Base-by-base conservation (phyloP, 345 rosid species). In the Gossypium raimondii region DNA sequence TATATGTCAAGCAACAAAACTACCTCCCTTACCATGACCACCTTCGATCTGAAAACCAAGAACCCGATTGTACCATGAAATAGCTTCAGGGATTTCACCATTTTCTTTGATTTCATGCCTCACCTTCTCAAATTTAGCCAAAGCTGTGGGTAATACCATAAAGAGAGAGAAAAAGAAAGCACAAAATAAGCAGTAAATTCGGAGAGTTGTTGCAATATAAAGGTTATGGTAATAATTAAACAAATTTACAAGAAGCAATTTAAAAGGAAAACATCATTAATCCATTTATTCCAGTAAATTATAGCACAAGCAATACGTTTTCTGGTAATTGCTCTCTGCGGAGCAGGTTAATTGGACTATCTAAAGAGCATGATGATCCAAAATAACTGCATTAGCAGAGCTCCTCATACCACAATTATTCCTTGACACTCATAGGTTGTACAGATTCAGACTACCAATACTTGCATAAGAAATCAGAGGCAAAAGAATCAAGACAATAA, bases 1-100 rank as follows among this genome's bases (percentile, higher is more conserved):
- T 34, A 34, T 5, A 29, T 4, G 50, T 62, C 52, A 60, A 55
- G 72, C 22, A 56, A 48, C 52, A 14, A 44, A 38, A 53, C 38
- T 2, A 69, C 53, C 73, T 62, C 57, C 12, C 67, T 81, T 90
- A 93, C 99, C 99, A 80, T 75, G 85, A 69, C 99, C 97, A 13
- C 93, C 97, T 82, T 93, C 94, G 77, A 93, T 80, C 43, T 80
- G 87, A 76, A 95, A 84, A 79, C 99, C 92, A 11, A 95, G 92
- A 85, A 84, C 83, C 77, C 76, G 78, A 77, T 88, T 90, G 82
- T 93, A 95, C 99, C 99, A 95, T 62, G 84, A 80, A 47, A 93
- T 79, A 62, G 93, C 97, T 82, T 84, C 89, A 57, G 86, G 76
- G 67, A 87, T 85, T 66, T 87, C 89, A 77, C 75, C 84, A 74